phyloP scores from a whole-genome alignment of 2,329 filamentous ascomycete genomes.

The Hyphodiscus sp. region DNA sequence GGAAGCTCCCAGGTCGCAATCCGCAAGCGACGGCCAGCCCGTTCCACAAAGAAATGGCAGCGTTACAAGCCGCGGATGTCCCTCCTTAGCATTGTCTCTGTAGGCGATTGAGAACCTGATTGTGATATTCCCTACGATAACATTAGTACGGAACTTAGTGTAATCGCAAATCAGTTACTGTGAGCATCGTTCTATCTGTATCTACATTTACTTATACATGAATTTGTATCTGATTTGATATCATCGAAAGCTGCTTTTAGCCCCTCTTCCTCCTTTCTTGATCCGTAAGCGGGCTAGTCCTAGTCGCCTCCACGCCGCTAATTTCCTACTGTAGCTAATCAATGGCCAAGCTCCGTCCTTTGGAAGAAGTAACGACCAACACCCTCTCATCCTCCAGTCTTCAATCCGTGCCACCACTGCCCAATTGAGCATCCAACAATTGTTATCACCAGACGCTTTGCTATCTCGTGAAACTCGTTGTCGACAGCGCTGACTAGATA shows the following conservation, averaged over 20 bases:
- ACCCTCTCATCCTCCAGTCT: background rate
- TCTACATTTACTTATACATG: slow-evolving; percentile 1
- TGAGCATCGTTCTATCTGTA: slow-evolving; percentile 1
- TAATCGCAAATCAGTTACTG: background rate
- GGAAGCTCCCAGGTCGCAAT: background rate
- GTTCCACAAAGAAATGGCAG: background rate
- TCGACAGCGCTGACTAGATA: slow-evolving; percentile 9
- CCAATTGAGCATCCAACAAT: slow-evolving; percentile 1
- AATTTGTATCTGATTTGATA: background rate
- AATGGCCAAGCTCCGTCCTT: background rate
- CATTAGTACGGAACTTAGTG: too few species aligned
- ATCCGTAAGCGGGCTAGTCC: background rate
- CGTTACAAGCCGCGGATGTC: background rate
- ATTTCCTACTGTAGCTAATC: background rate
- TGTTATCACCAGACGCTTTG: background rate
- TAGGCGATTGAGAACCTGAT: too few species aligned
- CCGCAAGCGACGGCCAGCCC: background rate
- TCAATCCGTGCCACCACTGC: background rate
- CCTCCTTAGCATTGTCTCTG: too few species aligned
- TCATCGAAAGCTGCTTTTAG: too few species aligned
- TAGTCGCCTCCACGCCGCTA: background rate
- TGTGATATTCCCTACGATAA: too few species aligned
- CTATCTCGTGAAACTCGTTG: background rate
- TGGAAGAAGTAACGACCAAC: slow-evolving; percentile 6
- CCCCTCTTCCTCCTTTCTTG: too few species aligned